phyloP scores from a whole-genome alignment of 75 land plant species.

The Cupressus sempervirens region DNA sequence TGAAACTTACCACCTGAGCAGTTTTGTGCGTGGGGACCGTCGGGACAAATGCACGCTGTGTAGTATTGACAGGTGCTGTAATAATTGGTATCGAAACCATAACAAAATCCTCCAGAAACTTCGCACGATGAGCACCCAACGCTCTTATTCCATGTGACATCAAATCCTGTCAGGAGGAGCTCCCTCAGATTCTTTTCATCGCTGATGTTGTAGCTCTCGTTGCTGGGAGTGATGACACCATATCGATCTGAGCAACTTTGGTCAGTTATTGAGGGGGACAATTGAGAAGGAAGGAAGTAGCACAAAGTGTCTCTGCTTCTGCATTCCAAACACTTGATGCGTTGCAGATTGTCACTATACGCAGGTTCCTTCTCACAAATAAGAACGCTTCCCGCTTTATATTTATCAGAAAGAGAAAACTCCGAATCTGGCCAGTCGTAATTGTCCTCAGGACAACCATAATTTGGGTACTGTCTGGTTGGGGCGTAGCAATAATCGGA shows the following conservation, averaged over 20 bases:
- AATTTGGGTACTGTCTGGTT: too few relatives aligned
- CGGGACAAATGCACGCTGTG: not conserved
- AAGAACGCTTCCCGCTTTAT: not conserved
- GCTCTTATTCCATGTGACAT: not conserved
- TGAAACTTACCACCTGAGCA: not conserved
- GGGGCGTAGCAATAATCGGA: too few relatives aligned
- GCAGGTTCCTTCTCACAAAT: not conserved
- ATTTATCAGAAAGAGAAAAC: not conserved
- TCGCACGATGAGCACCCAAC: not conserved
- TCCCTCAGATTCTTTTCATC: not conserved
- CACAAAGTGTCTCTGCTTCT: not conserved
- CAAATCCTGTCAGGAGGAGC: not conserved
- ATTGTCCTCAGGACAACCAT: too few relatives aligned
- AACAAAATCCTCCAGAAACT: not conserved
- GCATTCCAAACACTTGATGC: not conserved
- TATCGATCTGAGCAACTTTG: too few relatives aligned
- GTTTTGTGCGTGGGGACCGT: not conserved
- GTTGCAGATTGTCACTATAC: not conserved
- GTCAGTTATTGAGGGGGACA: accelerated
- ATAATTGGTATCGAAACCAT: too few relatives aligned
- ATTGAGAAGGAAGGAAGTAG: not conserved
- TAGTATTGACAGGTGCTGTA: too few relatives aligned
- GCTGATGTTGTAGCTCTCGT: not conserved
- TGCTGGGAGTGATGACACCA: not conserved
- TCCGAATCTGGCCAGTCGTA: too few relatives aligned